Base-by-base conservation (phyloP, 2,329 filamentous ascomycete species). In the Hypoxylon sp. region DNA sequence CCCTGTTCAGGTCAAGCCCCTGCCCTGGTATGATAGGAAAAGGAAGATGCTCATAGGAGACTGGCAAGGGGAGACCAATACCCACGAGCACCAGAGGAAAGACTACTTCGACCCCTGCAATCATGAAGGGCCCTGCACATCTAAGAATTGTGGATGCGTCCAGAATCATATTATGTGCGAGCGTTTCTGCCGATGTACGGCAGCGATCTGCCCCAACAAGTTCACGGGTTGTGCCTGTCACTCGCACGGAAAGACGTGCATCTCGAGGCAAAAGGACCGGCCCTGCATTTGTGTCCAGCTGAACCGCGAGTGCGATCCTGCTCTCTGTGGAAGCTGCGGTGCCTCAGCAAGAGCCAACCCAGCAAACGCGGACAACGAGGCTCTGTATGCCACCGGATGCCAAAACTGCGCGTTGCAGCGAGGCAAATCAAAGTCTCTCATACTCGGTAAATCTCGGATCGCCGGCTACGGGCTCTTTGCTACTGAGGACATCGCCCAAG, bases 221-320 rank as follows among this genome's bases (percentile, higher is more conserved):
- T 89, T 88, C 64, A 88, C 84, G 0, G 87, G 87, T 1, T 89
- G 87, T 69, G 81, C 80, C 2, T 94, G 90, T 67, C 78, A 85
- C 46, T 75, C 77, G 0, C 76, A 76, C 5, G 89, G 89, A 50
- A 83, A 84, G 69, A 81, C 80, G 1, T 89, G 87, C 61, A 64
- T 80, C 4, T 72, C 80, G 10, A 83, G 81, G 38, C 78, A 87
- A 64, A 83, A 82, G 59, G 83, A 85, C 53, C 74, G 76, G 58
- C 81, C 82, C 3, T 95, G 91, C 69, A 87, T 89, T 11, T 96
- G 91, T 67, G 79, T 86, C 17, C 80, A 83, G 67, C 79, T 91
- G 48, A 89, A 90, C 64, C 83, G 91, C 33, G 91, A 96, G 74
- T 96, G 91, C 69, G 91, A 95, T 66, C 86, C 90, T 1, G 85